Conservation (phyloP, 2,329 filamentous ascomycete genomes). For the Eurotiales sp. region DNA sequence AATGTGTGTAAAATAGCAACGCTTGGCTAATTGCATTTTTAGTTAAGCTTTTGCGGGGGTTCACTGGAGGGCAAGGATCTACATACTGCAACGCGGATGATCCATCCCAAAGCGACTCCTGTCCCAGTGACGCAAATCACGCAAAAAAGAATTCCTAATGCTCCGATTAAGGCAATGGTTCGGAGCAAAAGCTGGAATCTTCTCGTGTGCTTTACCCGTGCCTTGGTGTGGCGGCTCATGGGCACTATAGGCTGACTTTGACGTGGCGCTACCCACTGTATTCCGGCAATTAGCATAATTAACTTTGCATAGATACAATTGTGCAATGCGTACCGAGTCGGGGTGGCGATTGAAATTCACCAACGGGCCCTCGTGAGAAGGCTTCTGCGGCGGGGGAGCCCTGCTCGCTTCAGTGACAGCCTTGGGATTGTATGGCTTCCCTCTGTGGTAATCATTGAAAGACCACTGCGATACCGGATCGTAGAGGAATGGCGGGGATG, state of each 20-base stretch:
- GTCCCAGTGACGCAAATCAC: constrained; percentile 73
- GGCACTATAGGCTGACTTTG: constrained; percentile 61
- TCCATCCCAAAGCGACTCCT: constrained; percentile 64
- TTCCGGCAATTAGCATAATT: neutral
- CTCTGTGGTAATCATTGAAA: constrained; percentile 45
- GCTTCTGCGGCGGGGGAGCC: constrained; percentile 56
- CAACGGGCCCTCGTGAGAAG: constrained; percentile 69
- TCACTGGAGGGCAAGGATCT: neutral
- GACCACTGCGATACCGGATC: constrained; percentile 53
- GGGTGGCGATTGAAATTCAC: constrained; percentile 82
- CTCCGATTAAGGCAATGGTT: constrained; percentile 62
- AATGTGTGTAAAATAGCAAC: constrained; percentile 66
- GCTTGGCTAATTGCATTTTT: constrained; percentile 59
- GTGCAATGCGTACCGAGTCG: constrained; percentile 53
- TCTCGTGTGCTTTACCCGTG: constrained; percentile 65
- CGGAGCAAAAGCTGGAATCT: constrained; percentile 67
- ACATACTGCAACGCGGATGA: constrained; percentile 72
- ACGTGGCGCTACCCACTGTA: constrained; percentile 51
- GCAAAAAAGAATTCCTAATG: constrained; percentile 67
- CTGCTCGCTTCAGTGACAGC: constrained; percentile 77
- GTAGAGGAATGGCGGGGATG: constrained; percentile 71
- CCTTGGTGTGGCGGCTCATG: constrained; percentile 68
- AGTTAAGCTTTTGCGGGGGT: constrained; percentile 7
- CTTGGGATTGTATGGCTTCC: constrained; percentile 75
- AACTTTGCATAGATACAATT: neutral